Evolutionary conservation across 495 filamentous ascomycete species (phyloP), one percentile per base, ranked within the genome.

Genomic region (Aspergillus kassunensis): DNA sequence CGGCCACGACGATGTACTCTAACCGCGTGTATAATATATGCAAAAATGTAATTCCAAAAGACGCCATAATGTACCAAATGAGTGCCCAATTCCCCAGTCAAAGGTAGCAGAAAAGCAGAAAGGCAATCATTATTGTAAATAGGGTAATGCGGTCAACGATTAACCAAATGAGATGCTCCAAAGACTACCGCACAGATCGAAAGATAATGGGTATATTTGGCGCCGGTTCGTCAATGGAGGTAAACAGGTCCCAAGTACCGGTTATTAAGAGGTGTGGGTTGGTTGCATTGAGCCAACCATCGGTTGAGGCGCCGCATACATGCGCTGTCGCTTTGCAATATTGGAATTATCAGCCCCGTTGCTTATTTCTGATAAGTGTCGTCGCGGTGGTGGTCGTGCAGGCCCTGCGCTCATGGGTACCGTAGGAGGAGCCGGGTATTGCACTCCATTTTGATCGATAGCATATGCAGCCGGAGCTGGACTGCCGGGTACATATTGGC

Each of bases 351-450:
- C 82, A 18, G 70, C 62, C 8, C 67, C 78, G 45, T 82, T 77
- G 4, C 78, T 71, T 67, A 89, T 82, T 20, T 88, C 84, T 10
- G 83, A 86, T 29, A 88, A 78, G 41, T 84, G 81, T 61, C 85
- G 73, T 57, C 85, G 74, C 54, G 84, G 82, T 40, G 69, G 76
- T 37, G 69, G 66, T 13, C 72, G 71, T 45, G 61, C 58, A 44
- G 64, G 19, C 20, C 64, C 61, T 19, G 70, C 50, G 46, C 71
- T 69, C 49, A 85, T 72, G 7, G 75, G 70, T 11, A 73, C 73
- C n/a, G 71, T 51, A 6, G 77, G 70, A 6, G 77, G 69, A 40
- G 75, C 61, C 31, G 73, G 69, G 56, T 75, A 79, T 50, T 76
- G 75, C 48, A 83, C 65, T 18, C 73, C 77, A 60, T 76, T 75